Conservation (phyloP, 2,329 filamentous ascomycete genomes). For the Aspergillus uvarum region DNA sequence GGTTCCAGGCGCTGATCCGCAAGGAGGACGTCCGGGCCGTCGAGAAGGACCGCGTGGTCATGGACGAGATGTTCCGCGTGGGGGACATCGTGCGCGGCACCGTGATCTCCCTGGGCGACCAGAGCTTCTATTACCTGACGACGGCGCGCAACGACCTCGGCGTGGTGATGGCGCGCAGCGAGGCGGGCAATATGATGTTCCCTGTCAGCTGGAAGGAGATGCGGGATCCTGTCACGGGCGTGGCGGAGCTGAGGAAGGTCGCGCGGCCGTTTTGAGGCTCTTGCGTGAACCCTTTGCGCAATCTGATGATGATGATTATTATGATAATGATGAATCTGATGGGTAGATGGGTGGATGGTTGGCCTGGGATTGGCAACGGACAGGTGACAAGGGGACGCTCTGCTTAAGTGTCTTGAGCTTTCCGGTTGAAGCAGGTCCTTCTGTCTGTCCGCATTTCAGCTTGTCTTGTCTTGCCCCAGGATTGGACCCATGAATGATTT, state of each 20-base stretch:
- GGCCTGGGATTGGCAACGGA: too few species aligned
- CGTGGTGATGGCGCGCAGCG: slow-evolving; percentile 88
- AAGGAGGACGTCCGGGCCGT: slow-evolving; percentile 91
- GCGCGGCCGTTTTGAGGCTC: slow-evolving; percentile 77
- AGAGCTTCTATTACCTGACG: slow-evolving; percentile 91
- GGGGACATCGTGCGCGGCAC: slow-evolving; percentile 87
- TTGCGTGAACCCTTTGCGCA: not conserved
- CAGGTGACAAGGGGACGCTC: too few species aligned
- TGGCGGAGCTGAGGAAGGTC: slow-evolving; percentile 81
- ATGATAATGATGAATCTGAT: not conserved
- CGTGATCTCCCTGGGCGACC: slow-evolving; percentile 89
- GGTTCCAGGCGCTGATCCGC: slow-evolving; percentile 79
- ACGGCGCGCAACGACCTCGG: slow-evolving; percentile 90
- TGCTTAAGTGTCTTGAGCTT: too few species aligned
- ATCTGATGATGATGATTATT: slow-evolving; percentile 7
- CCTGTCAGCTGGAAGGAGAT: slow-evolving; percentile 96
- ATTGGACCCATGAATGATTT: too few species aligned
- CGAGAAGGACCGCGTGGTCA: slow-evolving; percentile 91
- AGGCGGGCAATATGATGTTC: slow-evolving; percentile 85
- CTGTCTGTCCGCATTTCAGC: too few species aligned
- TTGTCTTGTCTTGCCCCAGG: too few species aligned
- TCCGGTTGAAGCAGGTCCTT: too few species aligned
- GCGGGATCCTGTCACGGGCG: slow-evolving; percentile 75
- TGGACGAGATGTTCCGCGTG: slow-evolving; percentile 86
- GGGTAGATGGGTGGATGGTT: not conserved